Conservation (phyloP, 805 yeast genomes). For the Saccharomycopsis sp. region DNA sequence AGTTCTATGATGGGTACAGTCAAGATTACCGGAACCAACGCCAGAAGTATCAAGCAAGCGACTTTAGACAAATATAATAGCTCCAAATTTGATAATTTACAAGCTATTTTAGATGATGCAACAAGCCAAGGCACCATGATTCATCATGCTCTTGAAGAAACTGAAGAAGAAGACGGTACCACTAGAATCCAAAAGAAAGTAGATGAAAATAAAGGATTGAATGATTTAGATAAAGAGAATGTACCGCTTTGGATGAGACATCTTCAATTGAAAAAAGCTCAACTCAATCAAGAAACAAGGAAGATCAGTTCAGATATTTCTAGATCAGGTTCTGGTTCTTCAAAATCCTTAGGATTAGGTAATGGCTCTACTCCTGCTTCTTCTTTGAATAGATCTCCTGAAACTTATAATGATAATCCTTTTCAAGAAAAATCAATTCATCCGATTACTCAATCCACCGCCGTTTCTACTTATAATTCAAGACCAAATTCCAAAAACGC, state of each 20-base stretch:
- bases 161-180: constrained; percentile 1
- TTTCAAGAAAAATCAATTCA: not conserved
- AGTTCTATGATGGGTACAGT: not conserved
- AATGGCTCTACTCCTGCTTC: constrained; percentile 6
- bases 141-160: not conserved
- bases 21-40: not conserved
- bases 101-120: constrained; percentile 11
- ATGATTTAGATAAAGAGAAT: constrained; percentile 6
- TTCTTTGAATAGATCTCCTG: constrained; percentile 5
- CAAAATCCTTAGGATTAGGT: not conserved
- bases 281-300: not conserved
- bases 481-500: not conserved
- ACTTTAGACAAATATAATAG: constrained; percentile 3
- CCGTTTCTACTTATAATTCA: constrained; percentile 6
- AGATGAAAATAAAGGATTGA: not conserved
- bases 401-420: not conserved
- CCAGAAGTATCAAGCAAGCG: not conserved
- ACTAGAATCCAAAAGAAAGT: constrained; percentile 4
- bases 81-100: constrained; percentile 15
- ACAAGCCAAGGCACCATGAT: constrained; percentile 6
- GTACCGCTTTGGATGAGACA: constrained; percentile 15
- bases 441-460: constrained; percentile 10
- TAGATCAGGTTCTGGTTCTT: constrained; percentile 1
- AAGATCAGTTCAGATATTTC: not conserved
- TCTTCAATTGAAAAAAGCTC: constrained; percentile 5